Conservation (phyloP, 495 filamentous ascomycete species). For the Achaetomiella virescens region DNA sequence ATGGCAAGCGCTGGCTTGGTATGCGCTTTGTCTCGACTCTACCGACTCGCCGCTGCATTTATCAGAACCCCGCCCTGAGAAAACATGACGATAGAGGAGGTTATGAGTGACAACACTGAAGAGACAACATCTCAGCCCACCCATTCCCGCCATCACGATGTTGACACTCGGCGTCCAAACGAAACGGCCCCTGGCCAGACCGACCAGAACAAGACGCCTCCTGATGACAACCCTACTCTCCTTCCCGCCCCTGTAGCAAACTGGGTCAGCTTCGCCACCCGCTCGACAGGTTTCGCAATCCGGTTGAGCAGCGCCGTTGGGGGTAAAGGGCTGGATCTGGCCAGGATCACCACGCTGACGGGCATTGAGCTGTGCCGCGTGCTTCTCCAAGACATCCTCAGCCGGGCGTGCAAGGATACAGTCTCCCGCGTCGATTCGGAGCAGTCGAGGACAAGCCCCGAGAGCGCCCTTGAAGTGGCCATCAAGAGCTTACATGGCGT, state of each 20-base stretch:
- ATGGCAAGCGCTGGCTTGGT: not conserved
- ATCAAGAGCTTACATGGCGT: constrained; percentile 57
- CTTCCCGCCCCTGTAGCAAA: constrained; percentile 62
- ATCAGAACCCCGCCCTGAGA: too few species aligned
- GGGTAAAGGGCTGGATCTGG: constrained; percentile 57
- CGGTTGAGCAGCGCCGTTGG: constrained; percentile 65
- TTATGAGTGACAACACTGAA: too few species aligned
- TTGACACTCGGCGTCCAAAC: too few species aligned
- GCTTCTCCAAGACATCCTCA: constrained; percentile 60
- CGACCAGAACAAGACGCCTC: not conserved
- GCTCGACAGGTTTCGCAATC: constrained; percentile 62
- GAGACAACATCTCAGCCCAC: too few species aligned
- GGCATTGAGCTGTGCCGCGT: constrained; percentile 62
- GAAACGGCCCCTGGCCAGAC: not conserved
- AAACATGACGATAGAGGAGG: too few species aligned
- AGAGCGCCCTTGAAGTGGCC: constrained; percentile 56
- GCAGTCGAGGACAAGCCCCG: constrained; percentile 53
- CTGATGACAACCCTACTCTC: constrained; percentile 48
- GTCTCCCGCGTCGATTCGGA: constrained; percentile 47
- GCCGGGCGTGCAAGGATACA: constrained; percentile 63
- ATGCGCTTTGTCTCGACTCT: not conserved
- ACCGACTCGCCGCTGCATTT: not conserved
- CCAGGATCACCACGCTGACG: constrained; percentile 62
- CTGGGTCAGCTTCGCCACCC: constrained; percentile 61
- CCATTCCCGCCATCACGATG: too few species aligned